phyloP scores from a whole-genome alignment of 345 rosid genomes.

The Sonneratia caseolaris region DNA sequence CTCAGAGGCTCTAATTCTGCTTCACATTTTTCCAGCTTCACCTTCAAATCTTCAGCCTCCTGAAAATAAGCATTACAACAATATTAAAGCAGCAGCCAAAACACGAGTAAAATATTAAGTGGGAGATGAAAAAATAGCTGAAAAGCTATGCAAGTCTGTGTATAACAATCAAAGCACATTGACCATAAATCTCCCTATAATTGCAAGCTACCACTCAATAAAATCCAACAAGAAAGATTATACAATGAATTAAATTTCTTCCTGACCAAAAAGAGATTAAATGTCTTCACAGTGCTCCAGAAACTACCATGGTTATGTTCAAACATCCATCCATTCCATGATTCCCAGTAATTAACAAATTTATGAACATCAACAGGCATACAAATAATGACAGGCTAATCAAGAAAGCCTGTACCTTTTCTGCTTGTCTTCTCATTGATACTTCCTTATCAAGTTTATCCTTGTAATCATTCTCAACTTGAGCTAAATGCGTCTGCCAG shows the following conservation, averaged over 20 bases:
- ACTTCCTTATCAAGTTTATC: slow-evolving; percentile 71
- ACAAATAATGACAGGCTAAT: background rate
- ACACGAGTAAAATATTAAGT: background rate
- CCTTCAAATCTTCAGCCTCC: slow-evolving; percentile 63
- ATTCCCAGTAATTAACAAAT: background rate
- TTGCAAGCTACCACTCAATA: background rate
- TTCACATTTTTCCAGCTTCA: slow-evolving; percentile 63
- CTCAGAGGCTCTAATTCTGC: slow-evolving; percentile 62
- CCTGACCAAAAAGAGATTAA: background rate
- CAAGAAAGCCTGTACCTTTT: slow-evolving; percentile 44
- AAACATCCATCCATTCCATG: background rate
- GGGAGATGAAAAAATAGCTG: background rate
- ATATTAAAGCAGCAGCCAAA: background rate
- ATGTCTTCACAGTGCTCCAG: background rate
- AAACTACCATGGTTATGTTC: background rate
- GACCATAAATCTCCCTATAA: background rate
- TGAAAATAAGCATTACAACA: slow-evolving; percentile 12
- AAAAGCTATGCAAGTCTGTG: background rate
- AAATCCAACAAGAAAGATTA: background rate
- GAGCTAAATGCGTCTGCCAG: slow-evolving; percentile 52
- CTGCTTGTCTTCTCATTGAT: slow-evolving; percentile 44
- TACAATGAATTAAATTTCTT: background rate
- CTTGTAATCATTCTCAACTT: slow-evolving; percentile 65
- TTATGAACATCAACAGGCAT: background rate
- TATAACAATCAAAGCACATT: background rate